These are phyloP conservation scores for Pythium folliculosum DNA, from an alignment of 352 stramenopile genomes.

Conservation along the genomic window DNA sequence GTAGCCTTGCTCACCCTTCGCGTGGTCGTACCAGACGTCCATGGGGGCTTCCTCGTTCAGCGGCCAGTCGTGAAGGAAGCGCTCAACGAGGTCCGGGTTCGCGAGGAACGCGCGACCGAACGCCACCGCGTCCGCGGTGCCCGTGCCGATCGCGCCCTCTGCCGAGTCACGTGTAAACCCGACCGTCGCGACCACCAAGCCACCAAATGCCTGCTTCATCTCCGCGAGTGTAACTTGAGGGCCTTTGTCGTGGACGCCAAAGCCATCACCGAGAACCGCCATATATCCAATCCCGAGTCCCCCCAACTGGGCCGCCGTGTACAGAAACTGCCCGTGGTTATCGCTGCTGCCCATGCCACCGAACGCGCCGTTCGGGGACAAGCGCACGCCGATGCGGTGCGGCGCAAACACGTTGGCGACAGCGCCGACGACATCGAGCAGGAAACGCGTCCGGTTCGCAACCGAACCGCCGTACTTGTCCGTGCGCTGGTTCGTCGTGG, in stretches of 20 bases:
- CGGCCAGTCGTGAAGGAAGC: neutral
- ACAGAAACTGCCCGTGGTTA: neutral
- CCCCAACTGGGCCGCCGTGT: neutral
- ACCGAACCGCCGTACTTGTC: neutral
- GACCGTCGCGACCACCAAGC: slow-evolving; percentile 29
- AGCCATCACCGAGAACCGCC: neutral
- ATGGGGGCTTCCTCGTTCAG: too few species aligned
- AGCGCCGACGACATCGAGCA: neutral
- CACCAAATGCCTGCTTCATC: neutral
- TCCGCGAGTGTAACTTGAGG: neutral
- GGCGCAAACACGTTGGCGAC: neutral
- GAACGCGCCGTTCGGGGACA: neutral
- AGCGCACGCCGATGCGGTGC: neutral
- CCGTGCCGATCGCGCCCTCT: neutral
- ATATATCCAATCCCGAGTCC: neutral
- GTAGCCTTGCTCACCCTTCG: too few species aligned
- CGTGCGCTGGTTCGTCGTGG: neutral
- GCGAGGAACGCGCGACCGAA: slow-evolving; percentile 6
- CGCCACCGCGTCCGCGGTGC: neutral
- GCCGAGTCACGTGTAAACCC: slow-evolving; percentile 30
- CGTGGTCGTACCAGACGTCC: too few species aligned
- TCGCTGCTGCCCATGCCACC: neutral
- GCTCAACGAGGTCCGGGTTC: slow-evolving; percentile 13
- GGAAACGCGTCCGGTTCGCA: neutral
- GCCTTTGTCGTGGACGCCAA: neutral